phyloP scores from a whole-genome alignment of 176 grass and related monocot genomes.

The Poa annua region DNA sequence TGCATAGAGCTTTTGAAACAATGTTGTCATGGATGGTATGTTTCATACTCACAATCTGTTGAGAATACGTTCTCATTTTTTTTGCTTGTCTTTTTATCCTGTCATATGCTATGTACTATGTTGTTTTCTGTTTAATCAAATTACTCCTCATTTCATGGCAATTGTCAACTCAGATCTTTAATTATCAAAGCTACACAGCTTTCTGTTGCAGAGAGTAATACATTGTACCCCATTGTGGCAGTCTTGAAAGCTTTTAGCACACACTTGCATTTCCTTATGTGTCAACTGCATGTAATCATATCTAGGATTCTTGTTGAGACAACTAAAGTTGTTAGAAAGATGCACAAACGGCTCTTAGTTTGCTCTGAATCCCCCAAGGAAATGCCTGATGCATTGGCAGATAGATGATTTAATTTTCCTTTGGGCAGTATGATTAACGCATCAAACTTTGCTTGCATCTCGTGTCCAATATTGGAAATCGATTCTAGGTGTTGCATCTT shows the following conservation, averaged over 20 bases:
- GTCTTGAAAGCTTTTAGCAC: conserved; percentile 26
- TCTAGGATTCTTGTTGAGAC: conserved; percentile 34
- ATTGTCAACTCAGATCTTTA: conserved; percentile 12
- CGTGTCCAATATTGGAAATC: conserved; percentile 11
- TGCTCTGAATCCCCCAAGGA: conserved; percentile 24
- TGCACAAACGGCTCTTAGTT: conserved; percentile 3
- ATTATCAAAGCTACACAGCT: conserved; percentile 17
- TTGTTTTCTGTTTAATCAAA: conserved; percentile 38
- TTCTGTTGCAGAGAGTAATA: conserved; percentile 25
- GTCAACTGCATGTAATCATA: not conserved
- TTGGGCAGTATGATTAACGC: conserved; percentile 25
- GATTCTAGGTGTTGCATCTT: conserved; percentile 22
- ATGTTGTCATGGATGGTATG: conserved; percentile 86
- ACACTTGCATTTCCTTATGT: conserved; percentile 18
- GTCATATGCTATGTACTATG: conserved; percentile 28
- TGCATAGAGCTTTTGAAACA: conserved; percentile 92
- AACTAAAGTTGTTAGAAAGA: conserved; percentile 34
- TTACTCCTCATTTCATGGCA: not conserved
- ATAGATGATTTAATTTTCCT: conserved; percentile 32
- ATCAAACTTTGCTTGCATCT: conserved; percentile 11
- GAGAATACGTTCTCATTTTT: conserved; percentile 25
- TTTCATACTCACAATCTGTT: conserved; percentile 42
- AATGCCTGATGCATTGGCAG: conserved; percentile 19
- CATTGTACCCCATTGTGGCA: conserved; percentile 23
- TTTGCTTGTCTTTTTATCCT: conserved; percentile 27